phyloP scores from a whole-genome alignment of 2,329 filamentous ascomycete species.

The Sclerotinia trifoliorum region DNA sequence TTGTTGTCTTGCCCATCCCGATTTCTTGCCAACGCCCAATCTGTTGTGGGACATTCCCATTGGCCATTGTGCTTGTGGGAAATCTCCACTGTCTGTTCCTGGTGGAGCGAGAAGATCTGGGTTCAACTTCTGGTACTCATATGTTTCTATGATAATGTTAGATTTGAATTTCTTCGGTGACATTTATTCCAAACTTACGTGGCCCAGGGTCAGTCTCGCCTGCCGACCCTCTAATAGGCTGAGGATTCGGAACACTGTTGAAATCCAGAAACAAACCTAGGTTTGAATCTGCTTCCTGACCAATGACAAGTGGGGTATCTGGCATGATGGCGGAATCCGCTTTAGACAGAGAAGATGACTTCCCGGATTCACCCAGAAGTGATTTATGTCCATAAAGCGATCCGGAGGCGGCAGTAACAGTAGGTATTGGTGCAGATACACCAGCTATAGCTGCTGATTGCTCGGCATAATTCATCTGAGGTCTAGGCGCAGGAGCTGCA shows the following conservation, averaged over 20 bases:
- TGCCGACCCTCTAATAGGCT: slow-evolving; percentile 52
- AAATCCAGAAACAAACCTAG: slow-evolving; percentile 56
- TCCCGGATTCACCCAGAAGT: slow-evolving; percentile 45
- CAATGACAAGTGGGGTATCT: slow-evolving; percentile 47
- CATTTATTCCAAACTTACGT: slow-evolving; percentile 25
- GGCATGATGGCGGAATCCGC: slow-evolving; percentile 44
- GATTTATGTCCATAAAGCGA: slow-evolving; percentile 44
- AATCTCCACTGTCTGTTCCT: slow-evolving; percentile 50
- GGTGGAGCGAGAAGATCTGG: slow-evolving; percentile 55
- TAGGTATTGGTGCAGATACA: slow-evolving; percentile 43
- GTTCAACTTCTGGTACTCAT: slow-evolving; percentile 53
- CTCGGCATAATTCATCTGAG: slow-evolving; percentile 45
- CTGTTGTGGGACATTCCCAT: slow-evolving; percentile 52
- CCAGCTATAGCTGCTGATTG: slow-evolving; percentile 47
- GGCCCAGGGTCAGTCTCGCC: slow-evolving; percentile 54
- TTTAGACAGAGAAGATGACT: slow-evolving; percentile 42
- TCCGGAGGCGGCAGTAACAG: slow-evolving; percentile 43
- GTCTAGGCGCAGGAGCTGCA: slow-evolving; percentile 24
- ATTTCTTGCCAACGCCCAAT: slow-evolving; percentile 37
- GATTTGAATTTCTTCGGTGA: not conserved
- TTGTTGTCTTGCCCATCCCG: slow-evolving; percentile 59
- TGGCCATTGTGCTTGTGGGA: slow-evolving; percentile 53
- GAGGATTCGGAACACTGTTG: slow-evolving; percentile 49
- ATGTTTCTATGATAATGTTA: slow-evolving; percentile 40
- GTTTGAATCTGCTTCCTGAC: slow-evolving; percentile 51